These are phyloP conservation scores for Casuarina equisetifolia DNA, from an alignment of 306 rosid genomes.

Conservation along the genomic window DNA sequence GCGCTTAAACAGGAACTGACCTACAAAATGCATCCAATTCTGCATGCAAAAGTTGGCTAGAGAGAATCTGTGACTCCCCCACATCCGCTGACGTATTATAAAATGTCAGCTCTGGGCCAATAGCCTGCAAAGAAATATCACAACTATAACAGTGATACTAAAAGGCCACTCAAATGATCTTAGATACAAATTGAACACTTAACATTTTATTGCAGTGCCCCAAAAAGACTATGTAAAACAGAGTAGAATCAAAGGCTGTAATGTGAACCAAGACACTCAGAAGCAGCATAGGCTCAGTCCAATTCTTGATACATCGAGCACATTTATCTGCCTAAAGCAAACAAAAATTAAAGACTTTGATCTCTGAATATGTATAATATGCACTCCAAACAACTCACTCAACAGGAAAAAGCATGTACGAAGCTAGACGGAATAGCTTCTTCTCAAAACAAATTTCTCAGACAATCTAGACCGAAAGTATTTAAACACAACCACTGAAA, in stretches of 20 bases:
- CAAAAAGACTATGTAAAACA: background rate
- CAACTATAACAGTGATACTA: slow-evolving; percentile 11
- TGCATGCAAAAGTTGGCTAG: slow-evolving; percentile 83
- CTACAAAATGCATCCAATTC: slow-evolving; percentile 92
- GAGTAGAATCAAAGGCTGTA: background rate
- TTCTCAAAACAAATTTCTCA: background rate
- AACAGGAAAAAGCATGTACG: background rate
- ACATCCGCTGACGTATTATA: slow-evolving; percentile 73
- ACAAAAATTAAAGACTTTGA: background rate
- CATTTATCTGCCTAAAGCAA: background rate
- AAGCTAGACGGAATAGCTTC: background rate
- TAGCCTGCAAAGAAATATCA: slow-evolving; percentile 58
- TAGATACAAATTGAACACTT: background rate
- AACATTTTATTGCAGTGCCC: background rate
- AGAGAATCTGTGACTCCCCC: slow-evolving; percentile 56
- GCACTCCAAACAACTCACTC: background rate
- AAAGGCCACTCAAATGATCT: background rate
- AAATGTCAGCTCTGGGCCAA: slow-evolving; percentile 93
- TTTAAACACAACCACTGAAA: background rate
- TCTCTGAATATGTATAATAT: background rate
- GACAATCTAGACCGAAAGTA: background rate
- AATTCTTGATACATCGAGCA: background rate
- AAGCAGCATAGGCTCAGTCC: background rate
- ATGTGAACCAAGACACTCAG: background rate
- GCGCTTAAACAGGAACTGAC: slow-evolving; percentile 33